A percentile compares a stretch with the other conserved stretches of the same genome.
Conservation (phyloP, 495 filamentous ascomycete genomes). For the Penicillium pulvis region DNA sequence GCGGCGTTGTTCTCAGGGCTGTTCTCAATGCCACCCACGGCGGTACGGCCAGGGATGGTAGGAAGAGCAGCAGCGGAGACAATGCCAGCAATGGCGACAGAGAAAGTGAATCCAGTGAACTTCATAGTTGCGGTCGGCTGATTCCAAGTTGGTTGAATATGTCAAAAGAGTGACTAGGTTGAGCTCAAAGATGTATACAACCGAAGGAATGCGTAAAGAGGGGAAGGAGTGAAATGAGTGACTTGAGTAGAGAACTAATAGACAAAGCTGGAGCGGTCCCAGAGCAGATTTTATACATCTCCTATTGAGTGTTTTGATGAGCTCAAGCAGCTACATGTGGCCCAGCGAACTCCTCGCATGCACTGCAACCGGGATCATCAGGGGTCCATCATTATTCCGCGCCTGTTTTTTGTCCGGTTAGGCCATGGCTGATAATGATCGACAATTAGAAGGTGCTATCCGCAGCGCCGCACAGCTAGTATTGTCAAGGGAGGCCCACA, state of each 20-base stretch:
- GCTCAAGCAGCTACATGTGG: slow-evolving; percentile 12
- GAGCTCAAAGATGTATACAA: slow-evolving; percentile 11
- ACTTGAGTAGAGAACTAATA: slow-evolving; percentile 13
- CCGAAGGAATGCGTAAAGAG: slow-evolving; percentile 20
- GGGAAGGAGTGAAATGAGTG: slow-evolving; percentile 29
- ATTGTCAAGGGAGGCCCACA: slow-evolving; percentile 19
- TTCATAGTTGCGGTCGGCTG: slow-evolving; percentile 36
- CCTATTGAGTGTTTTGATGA: slow-evolving; percentile 17
- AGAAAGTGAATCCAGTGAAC: slow-evolving; percentile 43
- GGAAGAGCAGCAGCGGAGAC: slow-evolving; percentile 23
- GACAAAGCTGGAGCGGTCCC: background rate
- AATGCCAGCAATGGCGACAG: slow-evolving; percentile 24
- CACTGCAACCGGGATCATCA: slow-evolving; percentile 15
- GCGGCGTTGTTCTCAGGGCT: background rate
- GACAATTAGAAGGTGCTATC: slow-evolving; percentile 12
- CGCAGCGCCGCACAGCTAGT: slow-evolving; percentile 8
- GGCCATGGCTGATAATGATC: slow-evolving; percentile 16
- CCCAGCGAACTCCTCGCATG: slow-evolving; percentile 22
- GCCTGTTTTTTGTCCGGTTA: slow-evolving; percentile 7
- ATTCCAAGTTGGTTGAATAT: slow-evolving; percentile 5
- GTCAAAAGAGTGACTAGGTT: slow-evolving; percentile 29
- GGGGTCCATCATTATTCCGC: slow-evolving; percentile 15
- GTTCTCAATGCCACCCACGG: slow-evolving; percentile 10
- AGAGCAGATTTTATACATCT: slow-evolving; percentile 29
- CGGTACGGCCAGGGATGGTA: slow-evolving; percentile 6